Evolutionary conservation across 2,329 filamentous ascomycete genomes (phyloP).

Genomic region (Taxawa tesnikishii): DNA sequence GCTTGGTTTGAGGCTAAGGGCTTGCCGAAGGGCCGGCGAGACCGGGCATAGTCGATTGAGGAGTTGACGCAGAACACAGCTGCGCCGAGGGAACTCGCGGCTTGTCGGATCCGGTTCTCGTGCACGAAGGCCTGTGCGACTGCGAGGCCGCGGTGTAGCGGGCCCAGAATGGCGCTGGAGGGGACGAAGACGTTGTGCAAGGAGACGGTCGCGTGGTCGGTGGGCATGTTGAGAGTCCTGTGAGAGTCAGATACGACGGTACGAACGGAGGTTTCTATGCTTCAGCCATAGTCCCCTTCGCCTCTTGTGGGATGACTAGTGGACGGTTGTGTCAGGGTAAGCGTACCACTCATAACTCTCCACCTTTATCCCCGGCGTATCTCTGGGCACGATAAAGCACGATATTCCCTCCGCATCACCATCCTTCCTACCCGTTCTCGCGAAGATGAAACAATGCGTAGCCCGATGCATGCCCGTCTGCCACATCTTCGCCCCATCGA

Average conservation of each 20-base stretch:
- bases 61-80: slow-evolving; percentile 48
- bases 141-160: slow-evolving; percentile 40
- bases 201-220: slow-evolving; percentile 49
- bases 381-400: slow-evolving; percentile 45
- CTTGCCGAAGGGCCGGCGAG: slow-evolving; percentile 43
- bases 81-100: slow-evolving; percentile 46
- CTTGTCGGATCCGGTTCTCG: slow-evolving; percentile 54
- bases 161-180: slow-evolving; percentile 38
- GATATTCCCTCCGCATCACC: slow-evolving; percentile 46
- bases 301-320: too few species aligned
- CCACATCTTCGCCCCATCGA: slow-evolving; percentile 52
- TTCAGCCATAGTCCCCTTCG: too few species aligned
- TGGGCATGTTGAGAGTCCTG: slow-evolving; percentile 54
- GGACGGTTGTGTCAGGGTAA: background rate
- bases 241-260: too few species aligned
- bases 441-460: slow-evolving; percentile 51
- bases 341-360: slow-evolving; percentile 45
- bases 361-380: slow-evolving; percentile 40
- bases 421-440: slow-evolving; percentile 41
- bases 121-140: slow-evolving; percentile 55
- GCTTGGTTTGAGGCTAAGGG: slow-evolving; percentile 48
- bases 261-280: too few species aligned
- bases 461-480: slow-evolving; percentile 51
- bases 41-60: slow-evolving; percentile 43
- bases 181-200: slow-evolving; percentile 47